Percentiles rank a stretch among this genome's conserved stretches.
These are phyloP conservation scores for Stemphylium vesicarium DNA, from an alignment of 2,329 filamentous ascomycete species.

Conservation along the genomic window DNA sequence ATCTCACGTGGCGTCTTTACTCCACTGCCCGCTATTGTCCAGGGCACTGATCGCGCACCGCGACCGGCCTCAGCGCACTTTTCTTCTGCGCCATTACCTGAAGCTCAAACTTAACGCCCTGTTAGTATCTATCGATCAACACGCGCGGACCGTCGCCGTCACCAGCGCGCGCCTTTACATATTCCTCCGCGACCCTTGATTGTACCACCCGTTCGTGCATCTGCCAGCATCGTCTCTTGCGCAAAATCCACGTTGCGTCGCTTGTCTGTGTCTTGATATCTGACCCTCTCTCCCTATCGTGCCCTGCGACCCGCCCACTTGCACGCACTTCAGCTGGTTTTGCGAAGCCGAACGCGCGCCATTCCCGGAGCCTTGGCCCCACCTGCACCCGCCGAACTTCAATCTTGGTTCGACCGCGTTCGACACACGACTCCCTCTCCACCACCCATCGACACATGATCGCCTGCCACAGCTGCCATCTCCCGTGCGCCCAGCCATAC, in stretches of 20 bases:
- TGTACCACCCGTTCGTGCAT: slow-evolving; percentile 11
- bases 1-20: slow-evolving; percentile 24
- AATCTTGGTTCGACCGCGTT: slow-evolving; percentile 16
- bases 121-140: slow-evolving; percentile 13
- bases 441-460: slow-evolving; percentile 11
- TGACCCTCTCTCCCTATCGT: neutral
- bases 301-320: neutral
- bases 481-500: slow-evolving; percentile 23
- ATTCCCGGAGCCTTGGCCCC: slow-evolving; percentile 17
- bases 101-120: slow-evolving; percentile 15
- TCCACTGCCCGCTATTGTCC: slow-evolving; percentile 20
- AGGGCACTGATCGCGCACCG: slow-evolving; percentile 12
- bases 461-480: slow-evolving; percentile 2
- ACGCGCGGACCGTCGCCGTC: slow-evolving; percentile 11
- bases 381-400: slow-evolving; percentile 9
- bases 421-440: slow-evolving; percentile 3
- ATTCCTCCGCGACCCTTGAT: slow-evolving; percentile 2
- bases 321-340: neutral
- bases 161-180: slow-evolving; percentile 5
- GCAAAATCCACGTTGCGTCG: neutral
- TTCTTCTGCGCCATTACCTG: slow-evolving; percentile 12
- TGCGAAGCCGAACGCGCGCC: slow-evolving; percentile 7
- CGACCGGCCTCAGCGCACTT: slow-evolving; percentile 10
- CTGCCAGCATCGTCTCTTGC: neutral
- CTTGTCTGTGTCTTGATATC: neutral